Evolutionary conservation across 768 basidiomycete genomes (phyloP), one percentile per base, ranked within the genome.

Genomic region (Suillus ampliporus): DNA sequence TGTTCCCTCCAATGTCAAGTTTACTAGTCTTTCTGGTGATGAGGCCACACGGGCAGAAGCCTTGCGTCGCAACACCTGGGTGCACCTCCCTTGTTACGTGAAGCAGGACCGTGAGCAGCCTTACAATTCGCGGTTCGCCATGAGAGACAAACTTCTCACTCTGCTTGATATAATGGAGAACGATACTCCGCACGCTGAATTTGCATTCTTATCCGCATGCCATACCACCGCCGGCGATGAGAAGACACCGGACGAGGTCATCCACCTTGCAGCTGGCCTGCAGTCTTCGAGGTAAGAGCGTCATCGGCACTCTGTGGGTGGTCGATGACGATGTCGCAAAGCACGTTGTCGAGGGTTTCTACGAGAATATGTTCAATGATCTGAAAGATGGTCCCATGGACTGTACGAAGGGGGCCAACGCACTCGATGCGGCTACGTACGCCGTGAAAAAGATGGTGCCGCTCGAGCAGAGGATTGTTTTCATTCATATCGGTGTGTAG

Each of bases 221-320:
- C 64, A 69, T 41, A 71, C 69, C 15, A 69, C 69, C 8, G 62
- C 57, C n/a, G 68, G 68, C n/a, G 58, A 69, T 41, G 48, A 47
- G 31, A 48, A 50, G 23, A 62, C 63, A 1, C 66, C 69, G 2
- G 69, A 67, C 26, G 69, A 71, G 41, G 61, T 60, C 13, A 50
- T 69, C 4, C 69, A 71, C 57, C 65, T 71, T 13, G 69, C 69
- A 7, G 63, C 69, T 15, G 68, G 69, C 17, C 63, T 71, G 69
- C 59, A 69, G 37, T 52, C 63, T 14, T 64, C 65, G 1, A 69
- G 69, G 1, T 71, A 64, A 53, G 40, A 65, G 69, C 41, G 69
- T 69, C 15, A 50, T 70, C 7, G 69, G 60, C 28, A 70, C 69
- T 69, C 60, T n/a, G n/a, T 71, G 69, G 69, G 66, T 65, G 19